phyloP scores from a whole-genome alignment of 306 rosid species.

The Albizia julibrissin region DNA sequence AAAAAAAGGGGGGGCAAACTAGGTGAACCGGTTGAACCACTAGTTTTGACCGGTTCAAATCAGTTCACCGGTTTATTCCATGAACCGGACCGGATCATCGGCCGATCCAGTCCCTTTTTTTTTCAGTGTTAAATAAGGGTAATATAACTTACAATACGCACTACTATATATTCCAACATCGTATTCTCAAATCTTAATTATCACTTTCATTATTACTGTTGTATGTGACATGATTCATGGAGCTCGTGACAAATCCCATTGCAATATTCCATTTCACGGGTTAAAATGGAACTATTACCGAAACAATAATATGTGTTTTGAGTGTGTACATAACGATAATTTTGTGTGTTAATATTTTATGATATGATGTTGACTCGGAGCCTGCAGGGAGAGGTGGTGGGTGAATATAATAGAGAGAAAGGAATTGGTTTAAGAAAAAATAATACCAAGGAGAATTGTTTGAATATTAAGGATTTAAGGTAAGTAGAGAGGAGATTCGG shows the following conservation, averaged over 20 bases:
- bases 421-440: background rate
- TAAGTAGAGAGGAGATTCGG: background rate
- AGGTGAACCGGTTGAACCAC: no score
- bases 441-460: background rate
- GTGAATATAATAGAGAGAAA: background rate
- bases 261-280: background rate
- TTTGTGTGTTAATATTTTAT: no score
- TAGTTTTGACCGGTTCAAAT: no score
- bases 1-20: no score
- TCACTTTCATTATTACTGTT: background rate
- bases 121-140: no score
- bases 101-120: no score
- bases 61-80: no score
- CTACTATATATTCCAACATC: background rate
- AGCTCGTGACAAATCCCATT: constrained; percentile 12
- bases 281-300: background rate
- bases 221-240: background rate
- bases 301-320: background rate
- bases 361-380: constrained; percentile 15
- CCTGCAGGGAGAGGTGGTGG: background rate
- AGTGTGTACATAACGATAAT: background rate
- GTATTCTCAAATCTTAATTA: background rate
- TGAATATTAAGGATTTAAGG: background rate
- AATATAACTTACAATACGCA: background rate
- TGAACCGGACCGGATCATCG: no score